Evolutionary conservation across 2,329 filamentous ascomycete species (phyloP), one percentile per base, ranked within the genome.

Genomic region (Penicillium sp.): DNA sequence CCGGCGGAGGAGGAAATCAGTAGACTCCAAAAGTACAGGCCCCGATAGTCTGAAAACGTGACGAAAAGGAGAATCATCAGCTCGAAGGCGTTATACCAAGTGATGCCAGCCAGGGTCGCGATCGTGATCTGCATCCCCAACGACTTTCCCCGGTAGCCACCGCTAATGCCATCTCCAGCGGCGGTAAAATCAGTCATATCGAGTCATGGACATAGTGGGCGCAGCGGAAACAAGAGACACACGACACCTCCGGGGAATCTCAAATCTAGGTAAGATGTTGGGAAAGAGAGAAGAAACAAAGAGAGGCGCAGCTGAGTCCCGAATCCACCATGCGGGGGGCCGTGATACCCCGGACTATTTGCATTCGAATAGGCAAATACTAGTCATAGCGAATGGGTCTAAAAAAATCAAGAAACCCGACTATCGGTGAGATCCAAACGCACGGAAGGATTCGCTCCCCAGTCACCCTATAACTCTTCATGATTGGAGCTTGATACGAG

Each of bases 21-120:
- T 42, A 79, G 65, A 56, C 74, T 77, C 75, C 77, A 81, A 63
- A 81, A 81, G 66, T 81, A 81, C 9, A 80, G 69, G 3, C 78
- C 77, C 27, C 64, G 68, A 45, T 75, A 78, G 48, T 70, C 67
- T 41, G 71, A 73, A 58, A 81, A 81, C 5, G 77, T 80, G 55
- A 76, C 72, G 48, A 79, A 79, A 52, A 80, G 70, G 42, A 80
- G 73, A 40, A 79, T 68, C 53, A 77, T 68, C 27, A 81, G 73
- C 54, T 81, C 79, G 43, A 79, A 65, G 42, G 76, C 76, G 58
- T 80, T 81, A 61, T 81, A 81, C 71, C 76, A 77, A 36, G 78
- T 72, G 42, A 81, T 68, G 6, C 72, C 77, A 14, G 77, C 72
- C 51, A 82, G 75, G 9, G 76, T 75, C 8, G 72, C 74, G 56